These are phyloP conservation scores for Suillus luteus DNA, from an alignment of 768 basidiomycete species.

Conservation along the genomic window DNA sequence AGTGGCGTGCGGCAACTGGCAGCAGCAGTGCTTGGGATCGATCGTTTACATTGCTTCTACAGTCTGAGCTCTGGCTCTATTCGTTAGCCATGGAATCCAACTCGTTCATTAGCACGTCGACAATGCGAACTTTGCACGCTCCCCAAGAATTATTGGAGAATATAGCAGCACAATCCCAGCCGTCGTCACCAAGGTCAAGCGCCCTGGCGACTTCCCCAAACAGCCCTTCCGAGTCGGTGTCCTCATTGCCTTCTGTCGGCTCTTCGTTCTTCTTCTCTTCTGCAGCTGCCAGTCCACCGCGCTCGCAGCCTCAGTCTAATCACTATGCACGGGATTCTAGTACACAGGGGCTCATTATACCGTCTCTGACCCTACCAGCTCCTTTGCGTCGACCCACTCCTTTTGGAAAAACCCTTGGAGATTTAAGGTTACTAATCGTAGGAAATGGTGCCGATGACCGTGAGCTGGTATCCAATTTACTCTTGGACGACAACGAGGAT, in stretches of 20 bases:
- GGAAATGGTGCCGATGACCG: constrained; percentile 40
- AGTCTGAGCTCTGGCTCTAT: not conserved
- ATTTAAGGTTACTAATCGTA: constrained; percentile 57
- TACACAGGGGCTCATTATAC: constrained; percentile 65
- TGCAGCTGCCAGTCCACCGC: constrained; percentile 65
- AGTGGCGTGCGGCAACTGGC: constrained; percentile 6
- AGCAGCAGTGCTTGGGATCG: not conserved
- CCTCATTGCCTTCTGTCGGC: constrained; percentile 71
- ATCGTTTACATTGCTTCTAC: not conserved
- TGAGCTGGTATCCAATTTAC: constrained; percentile 44
- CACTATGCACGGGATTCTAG: constrained; percentile 33
- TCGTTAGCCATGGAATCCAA: constrained; percentile 28
- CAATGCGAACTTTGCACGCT: constrained; percentile 38
- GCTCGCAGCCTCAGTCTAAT: constrained; percentile 46
- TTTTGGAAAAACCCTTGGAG: constrained; percentile 69
- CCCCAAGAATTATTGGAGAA: constrained; percentile 23
- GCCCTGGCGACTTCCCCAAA: constrained; percentile 58
- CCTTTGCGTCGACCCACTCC: constrained; percentile 64
- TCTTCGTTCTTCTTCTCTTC: constrained; percentile 82
- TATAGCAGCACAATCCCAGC: constrained; percentile 35
- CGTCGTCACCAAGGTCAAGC: constrained; percentile 52
- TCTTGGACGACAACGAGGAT: constrained; percentile 68
- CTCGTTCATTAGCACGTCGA: constrained; percentile 40
- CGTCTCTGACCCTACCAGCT: constrained; percentile 63
- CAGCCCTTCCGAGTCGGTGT: constrained; percentile 64